Percentiles rank a stretch among this genome's conserved stretches.
Evolutionary conservation across 164 flowering plant genomes (phyloP).

Genomic region (Magnolia sinica): DNA sequence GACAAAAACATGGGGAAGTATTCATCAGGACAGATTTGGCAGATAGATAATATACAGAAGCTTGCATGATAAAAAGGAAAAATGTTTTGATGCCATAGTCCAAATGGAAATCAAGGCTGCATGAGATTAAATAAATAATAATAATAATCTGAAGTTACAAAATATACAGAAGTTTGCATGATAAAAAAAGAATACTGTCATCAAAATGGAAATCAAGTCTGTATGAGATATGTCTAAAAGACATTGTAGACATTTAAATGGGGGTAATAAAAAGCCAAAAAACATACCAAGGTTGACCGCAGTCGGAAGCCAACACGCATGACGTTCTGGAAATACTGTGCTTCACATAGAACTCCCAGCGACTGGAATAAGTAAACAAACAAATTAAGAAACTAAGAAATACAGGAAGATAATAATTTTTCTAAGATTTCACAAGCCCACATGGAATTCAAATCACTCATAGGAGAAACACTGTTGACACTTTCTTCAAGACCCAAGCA

Average conservation of each 20-base stretch:
- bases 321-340: slow-evolving; percentile 96
- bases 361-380: slow-evolving; percentile 40
- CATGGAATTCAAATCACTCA: neutral
- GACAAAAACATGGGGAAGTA: too few species aligned
- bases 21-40: too few species aligned
- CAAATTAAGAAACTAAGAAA: neutral
- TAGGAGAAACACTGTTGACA: neutral
- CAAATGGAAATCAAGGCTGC: too few species aligned
- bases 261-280: neutral
- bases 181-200: neutral
- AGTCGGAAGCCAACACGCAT: slow-evolving; percentile 93
- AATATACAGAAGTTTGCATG: too few species aligned
- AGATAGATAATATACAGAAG: too few species aligned
- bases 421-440: neutral
- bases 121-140: too few species aligned
- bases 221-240: neutral
- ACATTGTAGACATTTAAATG: neutral
- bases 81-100: too few species aligned
- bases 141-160: too few species aligned
- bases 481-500: too few species aligned
- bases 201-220: neutral
- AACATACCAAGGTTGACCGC: slow-evolving; percentile 79
- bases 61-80: too few species aligned
- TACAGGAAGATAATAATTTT: too few species aligned
- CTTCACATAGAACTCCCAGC: slow-evolving; percentile 82